Conservation (phyloP, 306 rosid species). For the Rosa lucieae region DNA sequence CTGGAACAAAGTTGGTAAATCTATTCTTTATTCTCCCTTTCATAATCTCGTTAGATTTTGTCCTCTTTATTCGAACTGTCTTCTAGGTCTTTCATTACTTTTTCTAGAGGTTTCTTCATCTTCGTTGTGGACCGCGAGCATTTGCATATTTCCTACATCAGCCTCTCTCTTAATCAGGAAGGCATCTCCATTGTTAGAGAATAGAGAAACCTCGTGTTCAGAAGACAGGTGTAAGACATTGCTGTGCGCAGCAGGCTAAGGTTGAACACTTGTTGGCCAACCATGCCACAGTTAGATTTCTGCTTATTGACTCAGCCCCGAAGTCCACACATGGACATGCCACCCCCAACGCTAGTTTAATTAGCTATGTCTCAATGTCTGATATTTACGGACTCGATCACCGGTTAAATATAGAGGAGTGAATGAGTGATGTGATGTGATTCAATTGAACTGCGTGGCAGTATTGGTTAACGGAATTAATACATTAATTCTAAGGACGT, state of each 20-base stretch:
- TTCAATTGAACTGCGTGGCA: no score
- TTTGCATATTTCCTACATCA: no score
- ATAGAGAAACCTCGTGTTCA: neutral
- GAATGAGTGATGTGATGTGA: no score
- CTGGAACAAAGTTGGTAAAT: neutral
- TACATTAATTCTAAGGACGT: no score
- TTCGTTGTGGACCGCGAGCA: neutral
- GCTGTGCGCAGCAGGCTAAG: neutral
- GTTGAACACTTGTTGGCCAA: neutral
- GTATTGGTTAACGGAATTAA: no score
- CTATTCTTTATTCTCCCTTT: neutral
- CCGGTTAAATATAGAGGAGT: no score
- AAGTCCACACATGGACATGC: no score
- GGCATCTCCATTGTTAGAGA: neutral
- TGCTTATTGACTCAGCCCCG: neutral
- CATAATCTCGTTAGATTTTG: neutral
- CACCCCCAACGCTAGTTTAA: no score
- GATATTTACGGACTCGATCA: no score
- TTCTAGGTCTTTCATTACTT: conserved; percentile 24
- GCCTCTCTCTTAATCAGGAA: no score
- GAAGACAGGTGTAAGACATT: neutral
- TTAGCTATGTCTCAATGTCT: no score
- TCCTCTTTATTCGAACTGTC: neutral
- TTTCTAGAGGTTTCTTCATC: conserved; percentile 25
- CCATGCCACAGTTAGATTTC: neutral